phyloP scores from a whole-genome alignment of 345 rosid species.

The Passiflora organensis region DNA sequence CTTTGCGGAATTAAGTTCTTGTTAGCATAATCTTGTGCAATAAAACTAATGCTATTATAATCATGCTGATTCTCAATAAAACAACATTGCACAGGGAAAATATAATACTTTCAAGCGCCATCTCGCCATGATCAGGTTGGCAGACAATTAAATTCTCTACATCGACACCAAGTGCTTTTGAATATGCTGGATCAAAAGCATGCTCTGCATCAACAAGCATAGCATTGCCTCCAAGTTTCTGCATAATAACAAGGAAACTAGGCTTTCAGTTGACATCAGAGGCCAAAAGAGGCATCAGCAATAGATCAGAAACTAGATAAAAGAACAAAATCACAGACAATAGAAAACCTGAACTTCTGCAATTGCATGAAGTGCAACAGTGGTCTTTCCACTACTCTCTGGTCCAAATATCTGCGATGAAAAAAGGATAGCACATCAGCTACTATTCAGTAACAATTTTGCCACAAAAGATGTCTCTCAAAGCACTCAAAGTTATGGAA shows the following conservation, averaged over 20 bases:
- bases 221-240: conserved; percentile 94
- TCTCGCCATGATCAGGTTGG: conserved; percentile 95
- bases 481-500: background rate
- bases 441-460: background rate
- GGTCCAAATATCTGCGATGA: conserved; percentile 90
- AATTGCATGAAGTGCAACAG: conserved; percentile 94
- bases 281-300: background rate
- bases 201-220: conserved; percentile 99
- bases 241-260: conserved; percentile 30
- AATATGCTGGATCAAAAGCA: conserved; percentile 96
- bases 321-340: conserved; percentile 8
- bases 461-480: background rate
- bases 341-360: conserved; percentile 87
- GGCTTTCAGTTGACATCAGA: conserved; percentile 2
- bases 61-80: conserved; percentile 6
- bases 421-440: background rate
- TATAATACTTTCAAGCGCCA: conserved; percentile 82
- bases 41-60: background rate
- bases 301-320: conserved; percentile 6
- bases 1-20: too few species aligned
- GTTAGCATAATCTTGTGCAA: background rate
- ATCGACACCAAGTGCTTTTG: conserved; percentile 88
- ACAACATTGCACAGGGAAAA: background rate
- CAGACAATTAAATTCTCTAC: conserved; percentile 88
- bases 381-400: conserved; percentile 96